A percentile compares a stretch with the other conserved stretches of the same genome.
phyloP scores from a whole-genome alignment of 139 green algal species.

The Zygnema cylindricum region DNA sequence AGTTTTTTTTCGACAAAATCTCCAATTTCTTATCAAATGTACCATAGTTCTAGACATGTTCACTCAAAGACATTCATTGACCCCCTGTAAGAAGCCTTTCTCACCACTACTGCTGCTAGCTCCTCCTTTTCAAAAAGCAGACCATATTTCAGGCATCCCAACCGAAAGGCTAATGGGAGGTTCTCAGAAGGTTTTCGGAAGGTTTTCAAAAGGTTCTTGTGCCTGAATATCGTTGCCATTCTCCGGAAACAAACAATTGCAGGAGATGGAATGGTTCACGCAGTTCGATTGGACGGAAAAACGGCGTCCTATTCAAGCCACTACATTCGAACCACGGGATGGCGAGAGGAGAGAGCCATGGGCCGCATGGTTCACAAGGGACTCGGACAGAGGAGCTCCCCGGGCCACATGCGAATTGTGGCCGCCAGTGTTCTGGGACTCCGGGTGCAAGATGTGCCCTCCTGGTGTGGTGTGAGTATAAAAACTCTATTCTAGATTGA shows the following conservation, averaged over 20 bases:
- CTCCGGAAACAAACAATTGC: too few species aligned
- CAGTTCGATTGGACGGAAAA: slow-evolving; percentile 21
- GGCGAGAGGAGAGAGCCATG: slow-evolving; percentile 32
- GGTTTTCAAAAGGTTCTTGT: not conserved
- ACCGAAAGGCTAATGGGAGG: not conserved
- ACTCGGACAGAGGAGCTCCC: slow-evolving; percentile 24
- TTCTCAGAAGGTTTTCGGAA: not conserved
- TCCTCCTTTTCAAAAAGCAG: not conserved
- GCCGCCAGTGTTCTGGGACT: slow-evolving; percentile 21
- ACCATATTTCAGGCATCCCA: not conserved
- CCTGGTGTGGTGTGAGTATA: slow-evolving; percentile 27
- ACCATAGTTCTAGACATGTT: not conserved
- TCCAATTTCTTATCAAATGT: not conserved
- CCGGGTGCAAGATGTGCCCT: slow-evolving; percentile 1
- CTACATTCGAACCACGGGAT: slow-evolving; percentile 47
- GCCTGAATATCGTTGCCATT: too few species aligned
- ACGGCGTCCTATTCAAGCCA: slow-evolving; percentile 41
- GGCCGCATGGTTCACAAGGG: slow-evolving; percentile 39
- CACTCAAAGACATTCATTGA: not conserved
- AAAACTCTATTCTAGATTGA: too few species aligned
- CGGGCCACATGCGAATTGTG: slow-evolving; percentile 22
- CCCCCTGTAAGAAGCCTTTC: not conserved
- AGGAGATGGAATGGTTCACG: slow-evolving; percentile 61
- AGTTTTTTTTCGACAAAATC: not conserved
- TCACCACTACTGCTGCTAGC: not conserved